Base-by-base conservation (phyloP, 768 basidiomycete genomes). In the Auricularia sp. region DNA sequence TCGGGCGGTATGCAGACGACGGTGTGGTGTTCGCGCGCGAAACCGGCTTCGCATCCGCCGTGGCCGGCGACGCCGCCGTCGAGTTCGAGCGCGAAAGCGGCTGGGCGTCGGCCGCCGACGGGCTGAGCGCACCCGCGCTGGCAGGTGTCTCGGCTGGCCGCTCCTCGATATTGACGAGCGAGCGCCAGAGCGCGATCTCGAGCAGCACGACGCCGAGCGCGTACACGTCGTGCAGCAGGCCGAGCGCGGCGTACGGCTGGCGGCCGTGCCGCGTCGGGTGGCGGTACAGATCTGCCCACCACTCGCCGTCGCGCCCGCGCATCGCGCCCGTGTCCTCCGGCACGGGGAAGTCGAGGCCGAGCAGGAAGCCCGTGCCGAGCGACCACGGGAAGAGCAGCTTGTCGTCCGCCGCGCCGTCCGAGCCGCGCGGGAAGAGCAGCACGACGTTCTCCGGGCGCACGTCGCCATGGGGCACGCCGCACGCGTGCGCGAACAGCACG, bases 141-240 rank as follows among this genome's bases (percentile, higher is more conserved):
- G 29, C 33, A 8, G 53, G 53, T 29, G 18, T 54, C 53, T 59
- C 56, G 29, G 34, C 29, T 1, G 11, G 56, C 14, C 29, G 34
- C 34, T 59, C 56, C 23, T 34, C 56, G 23, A 59, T 34, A 18
- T 7, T 23, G 6, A 63, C 44, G 54, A 63, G 29, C 33, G 62
- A 47, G 33, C 54, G 47, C 62, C 62, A 51, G 43, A 63, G 62
- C 29, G 62, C 62, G 23, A 63, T 63, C 36, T 63, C 62, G n/a
- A 63, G 47, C 0, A 63, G 42, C 23, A 63, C 62, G 21, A 63
- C 44, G 21, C 62, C 62, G 16, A 63, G 62, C 18, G 47, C 33
- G 33, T 63, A 63, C 21, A 63, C 36, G 36, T 63, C 62, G 47
- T 63, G 43, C 16, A 63, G 47, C 62, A 63, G 33, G 33, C 36